Evolutionary conservation across 1,139 yeast species (phyloP), one percentile per base, ranked within the genome.

Genomic region (Magnusiomyces ingens): DNA sequence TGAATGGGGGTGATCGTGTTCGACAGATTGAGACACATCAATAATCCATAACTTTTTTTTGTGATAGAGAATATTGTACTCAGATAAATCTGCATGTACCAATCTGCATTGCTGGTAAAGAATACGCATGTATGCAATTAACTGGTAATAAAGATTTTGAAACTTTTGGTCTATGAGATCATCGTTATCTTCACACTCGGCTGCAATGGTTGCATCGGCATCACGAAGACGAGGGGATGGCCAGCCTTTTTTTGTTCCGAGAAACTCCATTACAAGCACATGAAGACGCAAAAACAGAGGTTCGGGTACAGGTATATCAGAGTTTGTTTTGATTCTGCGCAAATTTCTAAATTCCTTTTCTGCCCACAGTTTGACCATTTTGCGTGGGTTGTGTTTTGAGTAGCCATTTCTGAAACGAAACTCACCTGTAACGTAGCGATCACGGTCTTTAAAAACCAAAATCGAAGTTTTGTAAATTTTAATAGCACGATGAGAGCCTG

Each of bases 311-410:
- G 96, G 95, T 48, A 94, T 86, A 0, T 95, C 95, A 55, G 82
- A 78, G 50, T 77, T 71, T 66, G 86, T 75, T 8, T 29, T 42
- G 22, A 94, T 75, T 65, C 99, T 76, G 66, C 88, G 91, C 68
- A 94, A 75, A 66, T 94, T 94, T 55, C 99, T 74, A 62, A 90
- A 91, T 70, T 94, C 99, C 66, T 94, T 94, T 67, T 94, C 99
- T 0, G 99, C 99, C 99, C 99, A 94, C 37, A 91, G 78, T 67
- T 89, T 88, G 57, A 94, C 96, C 98, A 94, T 93, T 67, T 91
- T 91, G 63, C 99, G 78, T 6, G 99, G 98, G 64, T 94, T 94
- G 61, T 90, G 89, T 64, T 89, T 91, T 56, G 79, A 80, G 61
- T 89, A 88, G 13, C 84, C 80, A 65, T 88, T 86, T 65, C 97